phyloP scores from a whole-genome alignment of 2,329 filamentous ascomycete genomes.

The Claviceps africana region DNA sequence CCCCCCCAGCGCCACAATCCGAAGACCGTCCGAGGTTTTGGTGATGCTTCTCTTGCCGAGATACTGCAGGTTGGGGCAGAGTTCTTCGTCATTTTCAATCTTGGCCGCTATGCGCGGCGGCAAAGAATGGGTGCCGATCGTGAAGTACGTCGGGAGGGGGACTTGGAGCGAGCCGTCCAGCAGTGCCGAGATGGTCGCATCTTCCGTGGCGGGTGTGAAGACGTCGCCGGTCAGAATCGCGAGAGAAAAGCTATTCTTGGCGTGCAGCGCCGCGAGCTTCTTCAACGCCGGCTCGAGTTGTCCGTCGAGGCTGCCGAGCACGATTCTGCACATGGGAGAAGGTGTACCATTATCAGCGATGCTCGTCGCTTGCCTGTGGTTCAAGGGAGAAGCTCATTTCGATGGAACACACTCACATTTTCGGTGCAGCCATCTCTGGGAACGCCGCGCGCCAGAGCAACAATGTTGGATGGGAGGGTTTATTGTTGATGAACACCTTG shows the following conservation, averaged over 20 bases:
- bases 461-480: background rate
- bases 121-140: conserved; percentile 58
- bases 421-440: conserved; percentile 29
- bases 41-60: conserved; percentile 76
- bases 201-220: conserved; percentile 50
- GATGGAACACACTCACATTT: conserved; percentile 27
- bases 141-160: conserved; percentile 82
- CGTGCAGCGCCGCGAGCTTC: conserved; percentile 67
- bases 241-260: conserved; percentile 79
- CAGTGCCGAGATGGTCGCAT: conserved; percentile 46
- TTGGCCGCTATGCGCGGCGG: conserved; percentile 58
- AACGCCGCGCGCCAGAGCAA: background rate
- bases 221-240: conserved; percentile 75
- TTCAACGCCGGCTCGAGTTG: conserved; percentile 61
- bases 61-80: conserved; percentile 85
- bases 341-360: background rate
- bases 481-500: conserved; percentile 8
- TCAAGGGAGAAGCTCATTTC: background rate
- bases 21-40: conserved; percentile 79
- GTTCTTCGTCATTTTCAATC: conserved; percentile 56
- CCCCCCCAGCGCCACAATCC: conserved; percentile 78
- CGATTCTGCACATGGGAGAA: conserved; percentile 39
- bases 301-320: conserved; percentile 73
- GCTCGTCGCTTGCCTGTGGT: background rate
- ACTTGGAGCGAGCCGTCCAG: conserved; percentile 59